A percentile compares a stretch with the other conserved stretches of the same genome.
Evolutionary conservation across 768 basidiomycete genomes (phyloP).

Genomic region (Suillus bovinus): DNA sequence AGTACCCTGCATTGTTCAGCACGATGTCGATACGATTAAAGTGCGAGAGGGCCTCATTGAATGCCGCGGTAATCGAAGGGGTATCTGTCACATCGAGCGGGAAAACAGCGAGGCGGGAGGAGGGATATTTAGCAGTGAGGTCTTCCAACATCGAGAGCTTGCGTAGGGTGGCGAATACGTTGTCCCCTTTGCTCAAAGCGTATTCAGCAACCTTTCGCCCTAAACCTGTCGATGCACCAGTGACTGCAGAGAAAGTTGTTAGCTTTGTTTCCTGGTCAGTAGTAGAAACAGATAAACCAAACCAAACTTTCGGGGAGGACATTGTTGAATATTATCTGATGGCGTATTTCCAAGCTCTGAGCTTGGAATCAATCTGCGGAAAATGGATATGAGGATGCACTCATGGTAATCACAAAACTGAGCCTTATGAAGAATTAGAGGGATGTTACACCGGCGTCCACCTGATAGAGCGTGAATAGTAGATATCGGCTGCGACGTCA

Average conservation of each 20-base stretch:
- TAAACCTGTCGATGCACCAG: slow-evolving; percentile 42
- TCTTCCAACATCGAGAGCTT: slow-evolving; percentile 36
- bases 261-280: neutral
- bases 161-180: slow-evolving; percentile 46
- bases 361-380: neutral
- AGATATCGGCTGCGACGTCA: neutral
- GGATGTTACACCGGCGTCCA: neutral
- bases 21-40: slow-evolving; percentile 48
- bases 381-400: neutral
- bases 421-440: neutral
- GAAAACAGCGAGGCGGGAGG: slow-evolving; percentile 38
- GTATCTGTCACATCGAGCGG: slow-evolving; percentile 41
- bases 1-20: slow-evolving; percentile 43
- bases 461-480: neutral
- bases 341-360: neutral
- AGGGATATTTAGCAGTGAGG: slow-evolving; percentile 30
- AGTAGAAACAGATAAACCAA: slow-evolving; percentile 14
- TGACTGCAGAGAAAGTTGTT: slow-evolving; percentile 30
- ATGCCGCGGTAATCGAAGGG: slow-evolving; percentile 36
- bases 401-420: neutral
- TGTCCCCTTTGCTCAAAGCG: slow-evolving; percentile 41
- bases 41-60: slow-evolving; percentile 30
- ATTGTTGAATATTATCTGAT: slow-evolving; percentile 7
- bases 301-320: slow-evolving; percentile 22
- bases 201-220: slow-evolving; percentile 36